phyloP scores from a whole-genome alignment of 345 rosid genomes.

The Salix udensis region DNA sequence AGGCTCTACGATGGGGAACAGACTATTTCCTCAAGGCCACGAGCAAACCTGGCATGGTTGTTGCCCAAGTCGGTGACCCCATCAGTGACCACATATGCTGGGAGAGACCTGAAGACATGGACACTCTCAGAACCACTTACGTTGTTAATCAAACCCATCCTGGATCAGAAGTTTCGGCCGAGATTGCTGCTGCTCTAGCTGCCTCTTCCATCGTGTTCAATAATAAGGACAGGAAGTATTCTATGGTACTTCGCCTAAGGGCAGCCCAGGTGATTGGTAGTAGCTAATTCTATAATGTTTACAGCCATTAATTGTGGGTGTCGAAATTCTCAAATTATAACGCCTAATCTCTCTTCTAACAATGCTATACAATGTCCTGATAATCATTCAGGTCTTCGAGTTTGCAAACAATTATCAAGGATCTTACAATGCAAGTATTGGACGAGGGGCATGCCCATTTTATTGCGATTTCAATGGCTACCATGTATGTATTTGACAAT shows the following conservation, averaged over 20 bases:
- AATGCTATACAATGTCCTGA: background rate
- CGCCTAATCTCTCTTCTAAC: background rate
- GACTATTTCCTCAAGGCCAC: slow-evolving; percentile 27
- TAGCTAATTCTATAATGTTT: too few species aligned
- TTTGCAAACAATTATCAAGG: slow-evolving; percentile 20
- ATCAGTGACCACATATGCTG: slow-evolving; percentile 18
- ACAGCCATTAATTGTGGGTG: too few species aligned
- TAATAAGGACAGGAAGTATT: background rate
- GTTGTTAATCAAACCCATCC: slow-evolving; percentile 14
- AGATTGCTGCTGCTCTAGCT: slow-evolving; percentile 22
- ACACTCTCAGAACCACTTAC: slow-evolving; percentile 20
- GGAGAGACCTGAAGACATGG: slow-evolving; percentile 35
- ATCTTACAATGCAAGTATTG: slow-evolving; percentile 12
- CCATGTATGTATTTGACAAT: slow-evolving; percentile 7
- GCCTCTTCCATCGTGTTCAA: slow-evolving; percentile 16
- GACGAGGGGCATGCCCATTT: slow-evolving; percentile 19
- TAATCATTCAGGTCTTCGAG: slow-evolving; percentile 8
- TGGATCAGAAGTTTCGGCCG: slow-evolving; percentile 21
- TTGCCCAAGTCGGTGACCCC: slow-evolving; percentile 23
- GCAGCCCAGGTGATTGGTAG: background rate
- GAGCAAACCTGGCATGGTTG: slow-evolving; percentile 13
- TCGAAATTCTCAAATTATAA: background rate
- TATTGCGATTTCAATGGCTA: slow-evolving; percentile 22
- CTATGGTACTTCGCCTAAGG: slow-evolving; percentile 8
- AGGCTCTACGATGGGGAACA: slow-evolving; percentile 19